Base-by-base conservation (phyloP, 163 green algal species). In the Volvox carteri region DNA sequence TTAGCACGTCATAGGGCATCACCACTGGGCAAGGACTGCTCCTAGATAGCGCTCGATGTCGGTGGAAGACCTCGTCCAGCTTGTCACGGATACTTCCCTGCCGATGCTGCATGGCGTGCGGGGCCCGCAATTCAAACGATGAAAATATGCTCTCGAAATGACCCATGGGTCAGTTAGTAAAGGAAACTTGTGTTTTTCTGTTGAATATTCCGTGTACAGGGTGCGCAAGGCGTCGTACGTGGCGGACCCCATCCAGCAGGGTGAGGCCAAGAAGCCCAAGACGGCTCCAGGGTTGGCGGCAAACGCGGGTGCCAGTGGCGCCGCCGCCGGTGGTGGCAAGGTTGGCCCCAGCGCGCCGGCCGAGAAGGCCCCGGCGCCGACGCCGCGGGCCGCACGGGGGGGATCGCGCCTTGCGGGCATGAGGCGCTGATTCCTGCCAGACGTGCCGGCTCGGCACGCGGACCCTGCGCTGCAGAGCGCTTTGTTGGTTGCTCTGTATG, bases 141-240 rank as follows among this genome's bases (percentile, higher is more conserved):
- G n/a, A n/a, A n/a, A n/a, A n/a, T n/a, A n/a, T n/a, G n/a, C n/a
- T n/a, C n/a, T n/a, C n/a, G n/a, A n/a, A n/a, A n/a, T n/a, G n/a
- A n/a, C n/a, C n/a, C n/a, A n/a, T n/a, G n/a, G n/a, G n/a, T n/a
- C n/a, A n/a, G n/a, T n/a, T n/a, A n/a, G n/a, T n/a, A n/a, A n/a
- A n/a, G n/a, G n/a, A n/a, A n/a, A n/a, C n/a, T 74, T 44, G 65
- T 14, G 18, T 30, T 30, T 42, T 44, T 16, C n/a, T 6, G 19
- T 44, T 6, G n/a, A 74, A n/a, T 11, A 9, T 4, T 74, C 30
- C 30, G 19, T 30, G 30, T 25, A 37, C 91, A 90, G 78, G 52
- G 58, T 85, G 25, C 89, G 92, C 44, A 95, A 95, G 84, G 89
- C 91, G 0, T 95, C 93, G 3, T 91, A 92, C 68, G 93, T 95